Evolutionary conservation across 2,329 filamentous ascomycete species (phyloP).

Genomic region (Aulographum hederae): DNA sequence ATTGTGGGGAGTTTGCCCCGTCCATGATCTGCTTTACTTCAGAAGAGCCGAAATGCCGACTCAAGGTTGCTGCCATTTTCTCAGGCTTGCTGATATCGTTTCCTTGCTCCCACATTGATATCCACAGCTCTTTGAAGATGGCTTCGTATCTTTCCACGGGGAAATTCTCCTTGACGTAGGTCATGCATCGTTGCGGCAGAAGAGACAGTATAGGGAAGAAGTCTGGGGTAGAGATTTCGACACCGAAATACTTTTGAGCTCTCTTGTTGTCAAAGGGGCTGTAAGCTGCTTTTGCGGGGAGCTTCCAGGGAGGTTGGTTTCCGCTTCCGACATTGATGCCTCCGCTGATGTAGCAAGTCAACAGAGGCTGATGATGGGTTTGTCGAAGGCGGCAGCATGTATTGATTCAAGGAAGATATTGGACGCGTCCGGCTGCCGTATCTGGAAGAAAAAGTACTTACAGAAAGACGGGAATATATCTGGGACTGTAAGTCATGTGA

Average conservation of each 20-base stretch:
- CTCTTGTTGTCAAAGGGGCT: constrained; percentile 29
- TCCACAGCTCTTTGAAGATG: constrained; percentile 36
- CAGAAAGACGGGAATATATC: constrained; percentile 55
- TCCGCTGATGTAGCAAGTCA: no score
- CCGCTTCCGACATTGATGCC: constrained; percentile 24
- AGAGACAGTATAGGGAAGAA: constrained; percentile 38
- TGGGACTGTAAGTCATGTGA: no score
- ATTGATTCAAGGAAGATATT: no score
- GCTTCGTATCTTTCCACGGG: constrained; percentile 30
- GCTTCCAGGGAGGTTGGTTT: constrained; percentile 58
- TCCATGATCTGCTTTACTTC: constrained; percentile 39
- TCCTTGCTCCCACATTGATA: constrained; percentile 43
- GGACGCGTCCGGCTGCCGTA: no score
- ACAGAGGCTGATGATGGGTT: no score
- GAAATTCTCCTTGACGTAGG: constrained; percentile 44
- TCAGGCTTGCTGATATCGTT: constrained; percentile 40
- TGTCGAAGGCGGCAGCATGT: no score
- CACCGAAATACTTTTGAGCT: constrained; percentile 32
- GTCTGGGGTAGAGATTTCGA: constrained; percentile 22
- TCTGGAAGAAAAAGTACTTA: constrained; percentile 2
- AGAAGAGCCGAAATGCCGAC: constrained; percentile 27
- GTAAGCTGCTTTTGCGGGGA: constrained; percentile 49
- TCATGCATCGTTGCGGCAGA: constrained; percentile 45
- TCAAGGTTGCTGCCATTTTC: constrained; percentile 27
- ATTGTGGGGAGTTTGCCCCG: constrained; percentile 29